Percentiles rank a stretch among this genome's conserved stretches.
Evolutionary conservation across 2,329 filamentous ascomycete genomes (phyloP).

Genomic region (Stromatinia cepivora): DNA sequence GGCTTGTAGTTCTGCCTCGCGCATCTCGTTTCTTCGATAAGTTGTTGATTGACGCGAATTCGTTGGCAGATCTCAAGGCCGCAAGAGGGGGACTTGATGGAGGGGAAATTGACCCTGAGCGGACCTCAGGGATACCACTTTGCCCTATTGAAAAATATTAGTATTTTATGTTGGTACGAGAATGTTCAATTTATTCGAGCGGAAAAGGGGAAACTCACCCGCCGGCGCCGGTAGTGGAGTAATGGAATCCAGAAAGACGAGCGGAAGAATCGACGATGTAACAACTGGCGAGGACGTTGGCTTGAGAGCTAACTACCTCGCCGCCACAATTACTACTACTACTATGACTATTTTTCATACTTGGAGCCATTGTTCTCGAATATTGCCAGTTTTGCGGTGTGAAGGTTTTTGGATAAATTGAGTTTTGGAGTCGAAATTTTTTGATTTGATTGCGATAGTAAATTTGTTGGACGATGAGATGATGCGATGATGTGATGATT

Average conservation of each 20-base stretch:
- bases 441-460: slow-evolving; percentile 20
- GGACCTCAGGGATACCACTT: slow-evolving; percentile 96
- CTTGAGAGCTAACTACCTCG: slow-evolving; percentile 55
- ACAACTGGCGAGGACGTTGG: slow-evolving; percentile 86
- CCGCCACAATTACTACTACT: slow-evolving; percentile 78
- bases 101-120: slow-evolving; percentile 64
- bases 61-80: slow-evolving; percentile 67
- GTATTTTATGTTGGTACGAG: slow-evolving; percentile 22
- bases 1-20: slow-evolving; percentile 44
- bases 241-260: slow-evolving; percentile 81
- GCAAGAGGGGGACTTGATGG: slow-evolving; percentile 87
- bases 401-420: slow-evolving; percentile 20
- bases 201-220: slow-evolving; percentile 51
- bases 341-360: slow-evolving; percentile 45
- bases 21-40: slow-evolving; percentile 38
- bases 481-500: background rate
- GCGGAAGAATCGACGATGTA: slow-evolving; percentile 77
- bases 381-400: slow-evolving; percentile 41
- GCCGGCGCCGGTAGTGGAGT: slow-evolving; percentile 89
- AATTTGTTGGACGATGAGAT: background rate
- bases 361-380: slow-evolving; percentile 39
- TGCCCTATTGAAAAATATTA: slow-evolving; percentile 56
- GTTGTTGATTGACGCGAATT: slow-evolving; percentile 63
- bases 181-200: background rate
- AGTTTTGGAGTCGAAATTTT: background rate